Conservation (phyloP, 106 monocot genomes). For the Cymbidium sinense region DNA sequence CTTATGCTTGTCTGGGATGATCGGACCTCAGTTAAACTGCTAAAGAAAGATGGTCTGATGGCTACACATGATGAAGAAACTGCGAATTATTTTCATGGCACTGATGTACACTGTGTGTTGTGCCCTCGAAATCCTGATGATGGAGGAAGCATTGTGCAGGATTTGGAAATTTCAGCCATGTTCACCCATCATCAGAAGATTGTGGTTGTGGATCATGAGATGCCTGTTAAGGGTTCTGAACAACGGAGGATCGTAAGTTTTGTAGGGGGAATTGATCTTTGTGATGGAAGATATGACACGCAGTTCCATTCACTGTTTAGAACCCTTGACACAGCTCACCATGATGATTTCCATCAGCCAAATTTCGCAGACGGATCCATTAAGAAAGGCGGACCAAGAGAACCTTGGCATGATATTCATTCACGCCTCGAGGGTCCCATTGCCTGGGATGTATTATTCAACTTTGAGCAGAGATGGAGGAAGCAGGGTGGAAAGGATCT, state of each 20-base stretch:
- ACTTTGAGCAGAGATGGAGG: conserved; percentile 32
- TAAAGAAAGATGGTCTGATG: conserved; percentile 25
- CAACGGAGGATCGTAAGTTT: conserved; percentile 23
- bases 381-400: conserved; percentile 25
- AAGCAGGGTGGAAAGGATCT: conserved; percentile 26
- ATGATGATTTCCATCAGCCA: conserved; percentile 27
- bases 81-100: conserved; percentile 11
- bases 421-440: conserved; percentile 24
- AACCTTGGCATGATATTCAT: conserved; percentile 30
- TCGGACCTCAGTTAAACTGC: conserved; percentile 19
- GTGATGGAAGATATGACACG: conserved; percentile 31
- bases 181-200: conserved; percentile 33
- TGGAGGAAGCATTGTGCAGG: conserved; percentile 26
- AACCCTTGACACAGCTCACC: conserved; percentile 28
- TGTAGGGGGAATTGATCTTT: conserved; percentile 25
- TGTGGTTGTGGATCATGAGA: conserved; percentile 27
- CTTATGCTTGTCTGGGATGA: conserved; percentile 34
- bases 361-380: conserved; percentile 22
- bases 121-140: conserved; percentile 25
- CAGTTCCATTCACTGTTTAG: conserved; percentile 27
- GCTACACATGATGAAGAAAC: conserved; percentile 29
- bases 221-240: conserved; percentile 17
- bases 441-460: conserved; percentile 29
- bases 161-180: conserved; percentile 23
- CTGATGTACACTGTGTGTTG: conserved; percentile 18